Base-by-base conservation (phyloP, 768 basidiomycete genomes). In the Russula ochroleuca region DNA sequence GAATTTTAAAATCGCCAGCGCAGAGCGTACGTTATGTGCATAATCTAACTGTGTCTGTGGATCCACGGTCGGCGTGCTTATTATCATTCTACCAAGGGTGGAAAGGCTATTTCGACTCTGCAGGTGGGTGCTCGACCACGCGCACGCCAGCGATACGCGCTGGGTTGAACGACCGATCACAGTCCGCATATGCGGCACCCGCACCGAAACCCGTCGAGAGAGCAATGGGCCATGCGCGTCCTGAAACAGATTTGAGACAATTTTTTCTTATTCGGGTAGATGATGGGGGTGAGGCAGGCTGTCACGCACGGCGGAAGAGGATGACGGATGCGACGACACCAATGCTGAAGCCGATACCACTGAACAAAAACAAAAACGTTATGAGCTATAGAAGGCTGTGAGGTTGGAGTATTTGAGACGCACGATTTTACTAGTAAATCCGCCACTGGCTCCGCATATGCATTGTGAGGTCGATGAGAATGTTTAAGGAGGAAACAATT, bases 131-230 rank as follows among this genome's bases (percentile, higher is more conserved):
- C 23, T 72, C 79, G 69, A 93, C 75, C 71, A 94, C 81, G 66
- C 89, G 84, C 50, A 87, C 89, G 64, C 93, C 93, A 21, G 92
- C 86, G 73, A 94, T 83, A 70, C 92, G 83, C 53, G 93, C 88
- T 21, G 92, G 89, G 77, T 94, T 94, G 84, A 95, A 96, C 17
- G 89, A 87, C 55, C 92, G 85, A 77, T 96, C 91, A 76, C 93
- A 94, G 81, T 95, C 93, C 35, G 90, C 86, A 72, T 92, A 94
- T 33, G 93, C 92, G 57, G 85, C 85, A 48, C 93, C 93, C 45
- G 86, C 81, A 38, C 93, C 93, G 72, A 94, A 94, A 40, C 93
- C 93, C 7, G 90, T 90, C 17, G 88, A 80, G 61, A 95, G 82
- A 35, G 90, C 85, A 68, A 96, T 86, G 50, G 93, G 93, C 92